Base-by-base conservation (phyloP, 2,329 filamentous ascomycete species). In the Penicillium brasilianum region DNA sequence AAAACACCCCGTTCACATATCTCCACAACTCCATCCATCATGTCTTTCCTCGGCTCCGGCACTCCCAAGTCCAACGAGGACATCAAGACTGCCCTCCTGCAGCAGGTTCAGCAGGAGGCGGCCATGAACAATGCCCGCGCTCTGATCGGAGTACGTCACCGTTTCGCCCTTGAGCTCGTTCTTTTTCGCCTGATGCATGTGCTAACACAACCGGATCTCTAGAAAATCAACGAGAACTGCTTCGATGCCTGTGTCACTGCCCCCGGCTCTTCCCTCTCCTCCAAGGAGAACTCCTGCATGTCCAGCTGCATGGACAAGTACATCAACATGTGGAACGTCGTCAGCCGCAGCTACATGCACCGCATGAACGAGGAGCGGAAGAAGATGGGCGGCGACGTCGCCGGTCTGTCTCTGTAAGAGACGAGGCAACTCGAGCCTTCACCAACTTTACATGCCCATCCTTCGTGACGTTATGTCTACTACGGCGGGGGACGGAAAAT, bases 231-330 rank as follows among this genome's bases (percentile, higher is more conserved):
- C 78, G 85, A 90, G 71, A 88, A 89, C 78, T 94, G 91, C 82
- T 94, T 92, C 81, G 86, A 91, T 50, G 88, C 87, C 76, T 94
- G 91, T 77, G 81, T 93, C 16, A 83, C 89, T 53, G 88, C 89
- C 72, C 77, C 91, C 57, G 88, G 89, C 60, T 76, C 83, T 53
- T 87, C 86, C 57, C 79, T 93, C 58, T 88, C 88, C 53, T 85
- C 83, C 77, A 78, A 84, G 77, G 91, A 94, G 76, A 82, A 87
- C 73, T 82, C 85, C 22, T 94, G 91, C 81, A 84, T 91, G 72
- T 90, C 85, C 20, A 83, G 85, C 62, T 94, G 91, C 82, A 91
- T 93, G 87, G 90, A 93, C 71, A 93, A 93, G 78, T 94, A 93
- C 83, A 91, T 93, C 83, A 80, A 84, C 34, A 85, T 90, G 11